phyloP scores from a whole-genome alignment of 257 asterid genomes.

The Forsythia viridissima region DNA sequence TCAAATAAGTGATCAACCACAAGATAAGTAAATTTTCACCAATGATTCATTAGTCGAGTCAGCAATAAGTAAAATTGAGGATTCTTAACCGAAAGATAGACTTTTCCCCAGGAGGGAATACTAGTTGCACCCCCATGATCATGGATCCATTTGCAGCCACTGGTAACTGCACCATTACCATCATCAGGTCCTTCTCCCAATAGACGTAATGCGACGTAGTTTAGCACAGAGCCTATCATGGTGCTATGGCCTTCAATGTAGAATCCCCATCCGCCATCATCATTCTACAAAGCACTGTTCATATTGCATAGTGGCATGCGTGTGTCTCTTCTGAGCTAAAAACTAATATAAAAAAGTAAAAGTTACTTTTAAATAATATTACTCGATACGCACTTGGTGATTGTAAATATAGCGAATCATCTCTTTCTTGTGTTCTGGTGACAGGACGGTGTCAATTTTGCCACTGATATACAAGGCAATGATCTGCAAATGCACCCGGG shows the following conservation, averaged over 20 bases:
- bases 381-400: constrained; percentile 18
- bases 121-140: constrained; percentile 15
- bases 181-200: constrained; percentile 14
- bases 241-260: constrained; percentile 20
- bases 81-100: constrained; percentile 13
- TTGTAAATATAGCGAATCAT: constrained; percentile 69
- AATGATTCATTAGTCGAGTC: no score
- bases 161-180: constrained; percentile 5
- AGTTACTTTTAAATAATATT: not conserved
- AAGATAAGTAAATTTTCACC: no score
- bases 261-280: constrained; percentile 26
- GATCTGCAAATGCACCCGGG: constrained; percentile 35
- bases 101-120: constrained; percentile 22
- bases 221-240: constrained; percentile 13
- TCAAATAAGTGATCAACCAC: no score
- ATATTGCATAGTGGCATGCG: not conserved
- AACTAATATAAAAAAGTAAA: no score
- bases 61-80: not conserved
- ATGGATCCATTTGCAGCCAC: constrained; percentile 15
- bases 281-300: not conserved
- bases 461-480: constrained; percentile 74
- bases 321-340: no score
- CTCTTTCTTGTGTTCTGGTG: constrained; percentile 63
- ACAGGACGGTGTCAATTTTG: constrained; percentile 44
- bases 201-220: constrained; percentile 1